Base-by-base conservation (phyloP, 495 filamentous ascomycete genomes). In the Cetradonia linearis region DNA sequence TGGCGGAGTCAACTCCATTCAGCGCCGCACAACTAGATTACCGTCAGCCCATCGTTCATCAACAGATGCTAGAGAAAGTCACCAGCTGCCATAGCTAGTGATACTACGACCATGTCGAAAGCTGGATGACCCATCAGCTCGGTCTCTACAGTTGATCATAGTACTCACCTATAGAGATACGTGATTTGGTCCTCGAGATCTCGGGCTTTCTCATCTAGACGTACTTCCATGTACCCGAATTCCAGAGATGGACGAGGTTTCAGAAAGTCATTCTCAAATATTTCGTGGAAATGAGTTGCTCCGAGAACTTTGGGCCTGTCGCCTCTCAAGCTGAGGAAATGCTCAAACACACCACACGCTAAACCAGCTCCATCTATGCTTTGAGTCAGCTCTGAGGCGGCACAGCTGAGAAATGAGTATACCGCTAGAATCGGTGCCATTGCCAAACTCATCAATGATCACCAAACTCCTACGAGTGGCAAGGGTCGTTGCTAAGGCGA, bases 381-480 rank as follows among this genome's bases (percentile, higher is more conserved):
- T 13, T 11, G 10, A 33, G 44, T 70, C 18, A 65, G 34, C 54
- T 50, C 11, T 0, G 23, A 30, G 18, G 14, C 8, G 20, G 18
- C 10, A 18, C 36, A 25, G 7, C 3, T 33, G 44, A 18, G 30
- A 27, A 36, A 1, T 9, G 28, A 37, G 68, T 69, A 36, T 64
- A 80, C 81, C 81, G 62, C 78, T 78, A 18, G 81, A 77, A 55
- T 88, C 86, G 0, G 93, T 98, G 9, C 93, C 94, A 73, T 96
- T 98, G 5, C 93, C 93, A 63, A 98, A 97, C 66, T 98, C 94
- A 67, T 98, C 93, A 55, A 95, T 85, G 28, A 98, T 75, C 5
- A 97, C 70, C 2, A 98, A 72, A 66, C 87, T 95, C 31, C 83
- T 80, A 33, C 79, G 74, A 16, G 93, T 96, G 10, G 85, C 82